These are phyloP conservation scores for Albizia julibrissin DNA, from an alignment of 306 rosid genomes.

Conservation along the genomic window DNA sequence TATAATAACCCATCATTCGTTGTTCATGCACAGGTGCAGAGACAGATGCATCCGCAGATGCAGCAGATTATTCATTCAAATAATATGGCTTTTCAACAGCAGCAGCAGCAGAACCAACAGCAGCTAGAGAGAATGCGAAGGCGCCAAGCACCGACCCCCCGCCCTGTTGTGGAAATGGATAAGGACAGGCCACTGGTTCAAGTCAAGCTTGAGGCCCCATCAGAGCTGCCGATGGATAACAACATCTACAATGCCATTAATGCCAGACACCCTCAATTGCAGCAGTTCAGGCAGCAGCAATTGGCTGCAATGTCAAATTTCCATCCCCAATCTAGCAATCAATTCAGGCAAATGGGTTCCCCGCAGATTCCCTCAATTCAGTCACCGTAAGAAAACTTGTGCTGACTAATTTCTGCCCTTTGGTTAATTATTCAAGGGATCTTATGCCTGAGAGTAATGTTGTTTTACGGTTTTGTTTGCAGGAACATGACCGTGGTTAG, in stretches of 20 bases:
- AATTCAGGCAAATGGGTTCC: slow-evolving; percentile 72
- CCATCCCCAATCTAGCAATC: slow-evolving; percentile 61
- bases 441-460: slow-evolving; percentile 6
- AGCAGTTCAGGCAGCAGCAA: slow-evolving; percentile 85
- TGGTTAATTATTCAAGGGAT: neutral
- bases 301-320: slow-evolving; percentile 66
- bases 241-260: slow-evolving; percentile 55
- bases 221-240: slow-evolving; percentile 68
- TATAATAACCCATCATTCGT: neutral
- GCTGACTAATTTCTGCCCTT: slow-evolving; percentile 27
- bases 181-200: slow-evolving; percentile 84
- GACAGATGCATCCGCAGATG: slow-evolving; percentile 81
- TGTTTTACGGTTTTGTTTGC: slow-evolving; percentile 33
- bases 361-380: slow-evolving; percentile 70
- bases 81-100: slow-evolving; percentile 55
- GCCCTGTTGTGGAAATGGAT: slow-evolving; percentile 62
- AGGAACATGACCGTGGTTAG: slow-evolving; percentile 72
- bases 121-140: slow-evolving; percentile 63
- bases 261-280: slow-evolving; percentile 69
- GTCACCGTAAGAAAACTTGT: slow-evolving; percentile 59
- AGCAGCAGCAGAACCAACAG: slow-evolving; percentile 52
- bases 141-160: slow-evolving; percentile 60
- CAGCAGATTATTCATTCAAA: slow-evolving; percentile 64
- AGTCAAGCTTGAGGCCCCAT: slow-evolving; percentile 76
- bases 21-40: slow-evolving; percentile 46